Conservation (phyloP, 768 basidiomycete genomes). For the Termitomyces sp. region DNA sequence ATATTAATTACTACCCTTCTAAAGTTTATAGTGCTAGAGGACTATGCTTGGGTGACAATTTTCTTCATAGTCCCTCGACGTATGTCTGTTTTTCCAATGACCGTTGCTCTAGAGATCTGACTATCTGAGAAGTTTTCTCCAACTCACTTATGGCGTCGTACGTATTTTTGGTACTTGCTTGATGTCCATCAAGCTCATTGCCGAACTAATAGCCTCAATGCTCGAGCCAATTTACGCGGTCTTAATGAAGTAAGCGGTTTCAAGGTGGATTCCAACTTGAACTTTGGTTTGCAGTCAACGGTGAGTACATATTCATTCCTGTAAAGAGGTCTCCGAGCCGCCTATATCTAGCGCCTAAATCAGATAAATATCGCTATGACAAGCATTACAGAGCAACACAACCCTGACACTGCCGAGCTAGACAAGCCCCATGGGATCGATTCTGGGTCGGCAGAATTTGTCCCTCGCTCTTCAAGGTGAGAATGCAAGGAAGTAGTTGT, state of each 20-base stretch:
- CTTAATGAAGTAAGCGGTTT: neutral
- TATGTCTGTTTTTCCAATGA: neutral
- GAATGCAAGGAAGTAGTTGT: no score
- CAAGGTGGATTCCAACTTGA: neutral
- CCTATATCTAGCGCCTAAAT: neutral
- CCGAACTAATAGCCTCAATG: neutral
- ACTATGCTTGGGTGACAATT: neutral
- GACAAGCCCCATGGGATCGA: neutral
- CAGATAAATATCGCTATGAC: neutral
- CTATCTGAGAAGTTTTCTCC: neutral
- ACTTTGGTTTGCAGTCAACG: neutral
- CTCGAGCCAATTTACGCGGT: neutral
- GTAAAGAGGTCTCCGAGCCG: no score
- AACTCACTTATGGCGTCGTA: neutral
- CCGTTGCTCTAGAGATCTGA: neutral
- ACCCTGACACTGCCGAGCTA: neutral
- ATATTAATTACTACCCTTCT: neutral
- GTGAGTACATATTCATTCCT: neutral
- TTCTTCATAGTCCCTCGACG: neutral
- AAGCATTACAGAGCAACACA: neutral
- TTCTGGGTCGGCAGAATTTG: neutral
- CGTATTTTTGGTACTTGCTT: neutral
- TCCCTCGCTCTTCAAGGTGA: neutral
- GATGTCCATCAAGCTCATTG: neutral
- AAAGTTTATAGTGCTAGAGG: neutral